Evolutionary conservation across 108 stramenopile species (phyloP).

Genomic region (Schizochytrium sp.): DNA sequence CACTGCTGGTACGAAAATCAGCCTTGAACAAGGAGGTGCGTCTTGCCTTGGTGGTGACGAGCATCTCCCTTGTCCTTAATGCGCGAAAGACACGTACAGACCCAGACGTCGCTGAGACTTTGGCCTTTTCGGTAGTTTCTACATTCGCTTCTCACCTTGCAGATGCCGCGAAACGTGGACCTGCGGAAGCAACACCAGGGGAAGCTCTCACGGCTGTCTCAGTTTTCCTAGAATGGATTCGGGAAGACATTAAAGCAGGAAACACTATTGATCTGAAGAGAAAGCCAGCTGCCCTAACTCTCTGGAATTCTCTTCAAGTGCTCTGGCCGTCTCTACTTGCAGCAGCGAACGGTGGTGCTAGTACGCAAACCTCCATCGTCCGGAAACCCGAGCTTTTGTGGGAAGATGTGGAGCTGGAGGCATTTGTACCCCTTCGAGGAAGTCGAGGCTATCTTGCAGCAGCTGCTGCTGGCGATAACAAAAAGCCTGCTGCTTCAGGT

Average conservation of each 20-base stretch:
- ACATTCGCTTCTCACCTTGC: neutral
- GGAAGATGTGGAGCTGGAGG: constrained; percentile 26
- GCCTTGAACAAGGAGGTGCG: constrained; percentile 29
- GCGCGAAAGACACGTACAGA: neutral
- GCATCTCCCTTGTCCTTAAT: neutral
- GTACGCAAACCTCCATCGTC: neutral
- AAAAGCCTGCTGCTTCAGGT: neutral
- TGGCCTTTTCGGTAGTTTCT: constrained; percentile 16
- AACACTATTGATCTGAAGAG: neutral
- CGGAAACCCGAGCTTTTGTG: neutral
- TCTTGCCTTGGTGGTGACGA: neutral
- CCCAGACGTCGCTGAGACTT: neutral
- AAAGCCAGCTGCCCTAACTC: neutral
- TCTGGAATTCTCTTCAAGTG: neutral
- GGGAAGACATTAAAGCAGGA: neutral
- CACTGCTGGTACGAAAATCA: constrained; percentile 3
- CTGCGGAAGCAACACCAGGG: neutral
- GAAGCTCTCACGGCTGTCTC: constrained; percentile 19
- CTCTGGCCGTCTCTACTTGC: neutral
- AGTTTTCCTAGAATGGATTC: neutral
- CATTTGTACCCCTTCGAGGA: neutral
- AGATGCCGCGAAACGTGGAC: neutral
- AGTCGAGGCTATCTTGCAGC: neutral
- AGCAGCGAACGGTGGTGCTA: neutral
- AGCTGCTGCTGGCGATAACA: neutral